Base-by-base conservation (phyloP, 768 basidiomycete genomes). In the Rhizopogon salebrosus region DNA sequence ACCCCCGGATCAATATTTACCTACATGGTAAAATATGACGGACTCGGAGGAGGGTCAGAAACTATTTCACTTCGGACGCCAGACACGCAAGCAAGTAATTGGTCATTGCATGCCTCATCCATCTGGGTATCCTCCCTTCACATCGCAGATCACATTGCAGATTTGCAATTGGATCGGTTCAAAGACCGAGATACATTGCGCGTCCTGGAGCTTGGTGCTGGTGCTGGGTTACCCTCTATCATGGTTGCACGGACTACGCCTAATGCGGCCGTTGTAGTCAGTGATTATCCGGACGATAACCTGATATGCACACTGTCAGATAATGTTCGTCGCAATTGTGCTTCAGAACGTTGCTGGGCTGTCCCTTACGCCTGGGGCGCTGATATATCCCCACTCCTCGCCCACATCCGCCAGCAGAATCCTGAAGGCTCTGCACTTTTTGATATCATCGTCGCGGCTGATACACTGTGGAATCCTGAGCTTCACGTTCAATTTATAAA, bases 391-490 rank as follows among this genome's bases (percentile, higher is more conserved):
- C 46, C 69, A 10, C 42, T 71, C 27, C 24, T 62, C 2, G 20
- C 18, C 7, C 36, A 23, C 11, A 2, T 26, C 16, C 24, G 13
- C n/a, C 36, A 18, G 23, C 41, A 35, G 38, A 52, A 39, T 4
- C 56, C 52, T 24, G 57, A 50, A 34, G 40, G 39, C 9, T 49
- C 51, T 7, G 64, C 61, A 14, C 68, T 71, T 14, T 86, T 87
- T 63, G 87, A 91, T 60, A 54, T 87, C 37, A 69, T 91, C 29
- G 55, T 89, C 22, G 86, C 87, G 0, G 84, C 88, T 11, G 89
- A 91, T 61, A 89, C 87, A 27, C 68, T 92, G 1, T 91, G 88
- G 89, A 87, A 89, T 61, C 66, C 84, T 3, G 80, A 82, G 22
- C 57, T 77, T 3, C 88, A 90, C 57, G 56, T 45, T 0, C 57